Evolutionary conservation across 495 filamentous ascomycete species (phyloP), one percentile per base, ranked within the genome.

Genomic region (Tuber borchii): DNA sequence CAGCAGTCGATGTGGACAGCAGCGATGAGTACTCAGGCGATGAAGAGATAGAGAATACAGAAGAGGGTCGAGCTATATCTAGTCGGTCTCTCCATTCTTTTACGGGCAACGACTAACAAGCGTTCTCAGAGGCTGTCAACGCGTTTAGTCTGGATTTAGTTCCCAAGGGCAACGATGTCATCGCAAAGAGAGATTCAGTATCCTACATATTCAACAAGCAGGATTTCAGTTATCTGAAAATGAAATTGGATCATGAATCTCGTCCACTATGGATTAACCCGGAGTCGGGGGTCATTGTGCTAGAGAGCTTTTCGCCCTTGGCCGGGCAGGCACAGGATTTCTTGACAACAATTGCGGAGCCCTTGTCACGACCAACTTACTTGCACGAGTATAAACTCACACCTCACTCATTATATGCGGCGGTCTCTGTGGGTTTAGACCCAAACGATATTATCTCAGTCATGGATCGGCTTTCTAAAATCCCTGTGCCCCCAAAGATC

Each of bases 341-440:
- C 84, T 86, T 99, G 74, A 96, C 95, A 72, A 97, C 94, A 65
- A 93, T 99, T 80, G 94, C 95, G 51, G 95, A 99, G 85, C 95
- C 95, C 65, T 86, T 93, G 77, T 97, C 93, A 39, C 89, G 95
- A 48, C 95, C 95, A 68, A 90, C 88, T 16, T 93, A 91, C 82
- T 86, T 99, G 19, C 96, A 98, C 83, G 95, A 99, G 84, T 99
- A 98, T 85, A 88, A 90, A 45, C 87, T 99, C 81, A 98, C 94
- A 0, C 88, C 92, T 8, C 93, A 98, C 83, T 97, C 93, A 83
- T 86, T 99, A 43, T 97, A 97, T 84, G 95, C 95, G 2, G 96
- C 95, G 40, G 93, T 97, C 4, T 97, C 93, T 16, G 93, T 97
- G 72, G 95, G 95, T 17, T 84, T 97, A 71, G 89, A 91, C 74